Evolutionary conservation across 148 eudicot genomes (phyloP), one percentile per base, ranked within the genome.

Genomic region (Rhododendron molle): DNA sequence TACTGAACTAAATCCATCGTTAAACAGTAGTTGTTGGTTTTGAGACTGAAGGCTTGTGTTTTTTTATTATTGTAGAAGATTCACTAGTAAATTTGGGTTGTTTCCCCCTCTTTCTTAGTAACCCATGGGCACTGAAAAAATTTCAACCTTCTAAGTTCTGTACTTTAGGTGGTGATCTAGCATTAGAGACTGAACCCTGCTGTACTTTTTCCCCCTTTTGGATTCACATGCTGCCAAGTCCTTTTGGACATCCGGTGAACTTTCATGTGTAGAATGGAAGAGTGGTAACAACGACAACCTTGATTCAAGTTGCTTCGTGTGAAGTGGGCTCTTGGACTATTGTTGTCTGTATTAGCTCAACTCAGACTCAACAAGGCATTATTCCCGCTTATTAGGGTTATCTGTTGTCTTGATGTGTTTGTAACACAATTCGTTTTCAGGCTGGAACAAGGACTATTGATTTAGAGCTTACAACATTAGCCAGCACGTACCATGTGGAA

Each of bases 401-500:
- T 43, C 50, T 44, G 14, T 77, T 18, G 7, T 47, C 5, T 50
- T 32, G 15, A 69, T 78, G 38, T n/a, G 43, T 69, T 30, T 74
- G 32, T 72, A 86, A 40, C 47, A 43, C 30, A 38, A 62, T 54
- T 54, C n/a, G 4, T 13, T 83, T 82, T 81, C 90, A 96, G 99
- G 96, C 99, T 89, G 98, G 99, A 85, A 92, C 88, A 58, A 90
- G 99, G 88, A 94, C 92, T 52, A 90, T 96, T 86, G 99, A 96
- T 86, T 85, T 96, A 43, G 99, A 96, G 90, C 95, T 96, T 80
- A 96, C 99, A 62, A 95, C 96, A 49, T 83, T 96, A 80, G 93
- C 98, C 58, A 94, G 98, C 89, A 94, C 95, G 12, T 94, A 96
- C 89, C 99, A 96, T 88, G 93, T 96, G 86, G 99, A 96, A 85